A percentile compares a stretch with the other conserved stretches of the same genome.
phyloP scores from a whole-genome alignment of 2,329 filamentous ascomycete species.

The Clarireedia hainanense region DNA sequence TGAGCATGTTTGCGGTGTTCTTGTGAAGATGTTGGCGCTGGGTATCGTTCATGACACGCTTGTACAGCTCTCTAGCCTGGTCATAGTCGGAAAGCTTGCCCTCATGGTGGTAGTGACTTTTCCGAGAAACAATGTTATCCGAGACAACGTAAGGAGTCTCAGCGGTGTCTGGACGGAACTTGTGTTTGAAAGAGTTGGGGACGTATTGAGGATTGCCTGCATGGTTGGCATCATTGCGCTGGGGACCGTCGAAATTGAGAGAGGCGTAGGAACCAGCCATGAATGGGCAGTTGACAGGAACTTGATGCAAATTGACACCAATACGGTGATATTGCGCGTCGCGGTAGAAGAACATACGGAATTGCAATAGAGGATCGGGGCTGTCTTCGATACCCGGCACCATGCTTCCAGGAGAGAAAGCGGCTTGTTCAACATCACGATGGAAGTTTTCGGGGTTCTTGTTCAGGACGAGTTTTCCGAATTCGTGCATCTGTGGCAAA shows the following conservation, averaged over 20 bases:
- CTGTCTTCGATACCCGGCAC: conserved; percentile 59
- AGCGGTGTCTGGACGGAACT: conserved; percentile 56
- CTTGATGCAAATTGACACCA: conserved; percentile 49
- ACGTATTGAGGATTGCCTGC: conserved; percentile 38
- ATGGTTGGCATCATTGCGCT: conserved; percentile 37
- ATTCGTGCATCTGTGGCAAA: conserved; percentile 31
- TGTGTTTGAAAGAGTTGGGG: conserved; percentile 37
- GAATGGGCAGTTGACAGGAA: conserved; percentile 36
- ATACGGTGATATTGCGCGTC: conserved; percentile 53
- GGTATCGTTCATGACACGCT: neutral
- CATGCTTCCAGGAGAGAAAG: conserved; percentile 59
- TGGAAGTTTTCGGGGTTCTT: conserved; percentile 43
- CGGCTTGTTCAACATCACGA: conserved; percentile 59
- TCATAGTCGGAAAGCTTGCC: conserved; percentile 15
- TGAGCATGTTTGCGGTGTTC: neutral
- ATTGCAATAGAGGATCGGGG: conserved; percentile 60
- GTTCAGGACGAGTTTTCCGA: conserved; percentile 41
- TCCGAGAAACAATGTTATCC: neutral
- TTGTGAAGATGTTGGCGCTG: neutral
- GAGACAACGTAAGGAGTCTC: conserved; percentile 52
- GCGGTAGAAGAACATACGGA: conserved; percentile 60
- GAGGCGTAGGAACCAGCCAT: conserved; percentile 14
- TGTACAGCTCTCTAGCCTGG: conserved; percentile 5
- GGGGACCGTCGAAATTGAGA: conserved; percentile 32
- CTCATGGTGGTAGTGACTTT: neutral